These are phyloP conservation scores for Solanum corneliomulleri DNA, from an alignment of 257 asterid genomes.

Conservation along the genomic window DNA sequence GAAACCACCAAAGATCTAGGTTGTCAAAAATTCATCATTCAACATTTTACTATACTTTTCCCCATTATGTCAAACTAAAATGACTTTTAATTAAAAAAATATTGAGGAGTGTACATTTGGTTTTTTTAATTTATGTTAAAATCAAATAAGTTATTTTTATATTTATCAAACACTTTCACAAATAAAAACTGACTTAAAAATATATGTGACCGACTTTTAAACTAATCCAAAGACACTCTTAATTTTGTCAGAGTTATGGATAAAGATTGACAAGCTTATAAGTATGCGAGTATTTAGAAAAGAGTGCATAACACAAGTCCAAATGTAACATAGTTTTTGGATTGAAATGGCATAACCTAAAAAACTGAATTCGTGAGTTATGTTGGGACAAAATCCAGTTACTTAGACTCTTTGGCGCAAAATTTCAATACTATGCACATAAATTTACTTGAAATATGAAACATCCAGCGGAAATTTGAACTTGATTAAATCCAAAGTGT, in stretches of 20 bases:
- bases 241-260: neutral
- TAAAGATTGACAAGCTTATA: neutral
- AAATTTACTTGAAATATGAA: neutral
- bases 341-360: neutral
- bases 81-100: too few relatives aligned
- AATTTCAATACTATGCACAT: neutral
- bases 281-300: neutral
- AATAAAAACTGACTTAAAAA: too few relatives aligned
- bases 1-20: neutral
- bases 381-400: neutral
- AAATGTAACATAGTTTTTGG: neutral
- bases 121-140: too few relatives aligned
- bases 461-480: neutral
- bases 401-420: neutral
- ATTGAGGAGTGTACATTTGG: too few relatives aligned
- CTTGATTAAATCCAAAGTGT: neutral
- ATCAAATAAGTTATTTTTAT: too few relatives aligned
- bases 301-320: neutral
- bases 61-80: neutral
- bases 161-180: too few relatives aligned
- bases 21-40: neutral
- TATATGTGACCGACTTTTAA: too few relatives aligned
- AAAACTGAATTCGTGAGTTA: neutral
- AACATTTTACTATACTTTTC: neutral
- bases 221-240: too few relatives aligned